Base-by-base conservation (phyloP, 1,139 yeast species). In the Hyphopichia khmerensis region DNA sequence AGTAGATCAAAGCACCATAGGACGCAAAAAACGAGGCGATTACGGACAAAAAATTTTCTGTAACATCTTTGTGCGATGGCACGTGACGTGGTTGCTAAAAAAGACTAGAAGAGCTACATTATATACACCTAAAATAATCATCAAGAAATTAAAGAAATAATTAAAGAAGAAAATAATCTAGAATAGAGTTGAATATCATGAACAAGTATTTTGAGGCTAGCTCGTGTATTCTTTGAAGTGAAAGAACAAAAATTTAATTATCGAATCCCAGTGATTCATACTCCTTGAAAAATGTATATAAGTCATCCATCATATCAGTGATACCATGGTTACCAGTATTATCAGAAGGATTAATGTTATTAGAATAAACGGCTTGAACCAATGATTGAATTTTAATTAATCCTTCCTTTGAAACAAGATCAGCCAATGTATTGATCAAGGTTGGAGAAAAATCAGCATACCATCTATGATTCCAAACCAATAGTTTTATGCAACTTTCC, bases 391-490 rank as follows among this genome's bases (percentile, higher is more conserved):
- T 80, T 63, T 87, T 88, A 36, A 86, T 80, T 35, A 85, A 66
- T 0, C 96, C 96, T 55, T 87, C 90, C 54, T 83, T 84, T 24
- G 81, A 80, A 26, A 88, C 83, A 47, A 88, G 70, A 42, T 75
- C 79, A 34, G 80, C 69, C 44, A 90, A 65, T 1, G 81, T 71
- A 29, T 68, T 63, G 17, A 84, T 60, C 43, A 89, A 70, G 38
- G 73, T 71, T 23, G 95, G 88, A 9, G 95, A 84, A 56, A 90
- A 91, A 52, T 91, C 96, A 49, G 83, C 79, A 65, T 93, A 95
- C 99, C 99, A 95, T 59, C 99, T 81, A 64, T 90, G 98, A 59
- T 90, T 87, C 97, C 98, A 93, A 17, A 95, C 96, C 31, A 86
- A 70, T 44, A 93, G 69, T 54, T 85, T 86, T 39, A 90, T 88